A percentile compares a stretch with the other conserved stretches of the same genome.
These are phyloP conservation scores for Stemphylium lycopersici DNA, from an alignment of 2,329 filamentous ascomycete genomes.

Conservation along the genomic window DNA sequence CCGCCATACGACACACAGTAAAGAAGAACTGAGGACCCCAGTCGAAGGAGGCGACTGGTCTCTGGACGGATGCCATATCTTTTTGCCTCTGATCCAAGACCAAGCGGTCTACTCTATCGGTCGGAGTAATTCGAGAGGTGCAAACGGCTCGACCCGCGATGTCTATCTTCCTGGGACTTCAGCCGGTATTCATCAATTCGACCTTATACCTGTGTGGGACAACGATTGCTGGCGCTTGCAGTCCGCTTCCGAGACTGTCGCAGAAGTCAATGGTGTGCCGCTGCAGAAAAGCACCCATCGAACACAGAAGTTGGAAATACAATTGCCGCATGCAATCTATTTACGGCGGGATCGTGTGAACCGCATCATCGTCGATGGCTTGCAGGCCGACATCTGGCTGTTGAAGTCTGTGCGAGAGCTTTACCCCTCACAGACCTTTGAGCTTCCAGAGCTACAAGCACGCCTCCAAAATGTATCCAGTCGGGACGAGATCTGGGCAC, in stretches of 20 bases:
- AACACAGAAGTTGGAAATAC: slow-evolving; percentile 1
- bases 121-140: not conserved
- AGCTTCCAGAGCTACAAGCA: not conserved
- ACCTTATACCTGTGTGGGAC: slow-evolving; percentile 5
- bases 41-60: not conserved
- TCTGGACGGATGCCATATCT: slow-evolving; percentile 14
- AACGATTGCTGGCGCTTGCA: slow-evolving; percentile 17
- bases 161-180: slow-evolving; percentile 21
- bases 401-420: slow-evolving; percentile 13
- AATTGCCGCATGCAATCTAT: slow-evolving; percentile 11
- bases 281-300: slow-evolving; percentile 10
- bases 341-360: slow-evolving; percentile 16
- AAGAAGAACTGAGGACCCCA: not conserved
- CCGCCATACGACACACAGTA: slow-evolving; percentile 2
- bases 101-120: slow-evolving; percentile 17
- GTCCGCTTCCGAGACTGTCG: slow-evolving; percentile 12
- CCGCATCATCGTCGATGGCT: slow-evolving; percentile 1
- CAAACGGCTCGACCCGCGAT: slow-evolving; percentile 3
- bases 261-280: slow-evolving; percentile 19
- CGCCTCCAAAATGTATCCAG: slow-evolving; percentile 9
- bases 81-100: slow-evolving; percentile 4
- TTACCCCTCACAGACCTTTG: not conserved
- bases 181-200: slow-evolving; percentile 12
- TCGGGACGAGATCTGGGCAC: slow-evolving; percentile 15
- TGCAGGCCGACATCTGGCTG: slow-evolving; percentile 23